Evolutionary conservation across 805 yeast species (phyloP).

Genomic region (Priceomyces medius): DNA sequence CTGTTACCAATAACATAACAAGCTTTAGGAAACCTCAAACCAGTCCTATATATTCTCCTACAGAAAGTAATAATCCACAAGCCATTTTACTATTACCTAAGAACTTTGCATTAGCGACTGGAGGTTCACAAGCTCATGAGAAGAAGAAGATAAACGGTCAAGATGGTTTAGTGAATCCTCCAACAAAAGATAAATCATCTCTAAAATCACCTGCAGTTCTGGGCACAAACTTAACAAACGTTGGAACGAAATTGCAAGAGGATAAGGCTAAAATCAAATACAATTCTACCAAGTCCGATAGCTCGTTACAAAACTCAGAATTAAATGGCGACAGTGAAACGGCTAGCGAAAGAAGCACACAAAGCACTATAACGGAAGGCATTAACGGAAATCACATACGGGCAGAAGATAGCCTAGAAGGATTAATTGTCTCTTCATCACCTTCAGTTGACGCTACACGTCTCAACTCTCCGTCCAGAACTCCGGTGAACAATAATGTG

Average conservation of each 20-base stretch:
- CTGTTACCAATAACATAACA: conserved; percentile 13
- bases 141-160: conserved; percentile 30
- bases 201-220: conserved; percentile 4
- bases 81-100: conserved; percentile 53
- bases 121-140: conserved; percentile 9
- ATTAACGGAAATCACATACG: background rate
- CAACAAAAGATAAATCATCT: background rate
- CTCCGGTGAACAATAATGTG: conserved; percentile 5
- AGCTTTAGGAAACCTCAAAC: conserved; percentile 33
- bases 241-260: conserved; percentile 11
- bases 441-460: conserved; percentile 9
- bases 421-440: conserved; percentile 11
- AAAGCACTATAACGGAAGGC: conserved; percentile 4
- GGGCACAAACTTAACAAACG: conserved; percentile 16
- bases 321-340: background rate
- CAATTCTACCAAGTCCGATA: background rate
- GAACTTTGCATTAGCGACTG: conserved; percentile 33
- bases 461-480: conserved; percentile 9
- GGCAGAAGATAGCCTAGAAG: background rate
- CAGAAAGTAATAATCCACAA: conserved; percentile 25
- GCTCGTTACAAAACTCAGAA: background rate
- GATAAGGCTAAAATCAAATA: background rate
- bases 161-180: conserved; percentile 14
- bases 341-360: conserved; percentile 1
- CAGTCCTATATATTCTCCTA: conserved; percentile 29